A percentile compares a stretch with the other conserved stretches of the same genome.
Evolutionary conservation across 116 monocot genomes (phyloP).

Genomic region (Papilionanthe hybrid): DNA sequence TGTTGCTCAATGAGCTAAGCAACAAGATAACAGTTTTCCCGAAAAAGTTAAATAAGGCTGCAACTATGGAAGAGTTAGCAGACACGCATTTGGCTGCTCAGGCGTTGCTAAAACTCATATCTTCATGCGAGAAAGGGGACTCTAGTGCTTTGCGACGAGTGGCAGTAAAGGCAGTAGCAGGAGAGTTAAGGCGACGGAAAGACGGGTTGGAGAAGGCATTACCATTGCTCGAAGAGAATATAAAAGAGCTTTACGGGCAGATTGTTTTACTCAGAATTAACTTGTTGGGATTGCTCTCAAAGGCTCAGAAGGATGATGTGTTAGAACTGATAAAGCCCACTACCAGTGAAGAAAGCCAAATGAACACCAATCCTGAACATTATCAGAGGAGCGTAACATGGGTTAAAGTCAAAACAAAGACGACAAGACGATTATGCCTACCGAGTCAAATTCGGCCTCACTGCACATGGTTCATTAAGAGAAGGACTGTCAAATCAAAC

Average conservation of each 20-base stretch:
- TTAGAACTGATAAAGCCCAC: background rate
- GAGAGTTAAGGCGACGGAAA: slow-evolving; percentile 5
- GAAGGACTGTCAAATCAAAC: background rate
- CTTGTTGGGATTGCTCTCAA: slow-evolving; percentile 10
- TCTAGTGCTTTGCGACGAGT: background rate
- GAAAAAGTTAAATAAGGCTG: background rate
- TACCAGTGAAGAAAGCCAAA: background rate
- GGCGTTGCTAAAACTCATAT: slow-evolving; percentile 9
- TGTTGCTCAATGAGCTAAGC: slow-evolving; percentile 11
- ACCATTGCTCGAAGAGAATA: slow-evolving; percentile 15
- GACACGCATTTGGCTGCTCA: slow-evolving; percentile 8
- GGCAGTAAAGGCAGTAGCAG: background rate
- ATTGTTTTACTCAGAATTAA: slow-evolving; percentile 15
- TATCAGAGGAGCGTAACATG: background rate
- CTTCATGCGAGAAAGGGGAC: background rate
- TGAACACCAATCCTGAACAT: background rate
- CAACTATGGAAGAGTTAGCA: slow-evolving; percentile 20
- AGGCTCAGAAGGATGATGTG: background rate
- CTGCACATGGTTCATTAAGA: background rate
- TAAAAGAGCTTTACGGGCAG: slow-evolving; percentile 19
- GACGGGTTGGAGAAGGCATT: slow-evolving; percentile 18
- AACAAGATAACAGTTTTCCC: background rate
- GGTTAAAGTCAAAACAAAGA: background rate
- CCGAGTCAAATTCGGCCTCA: background rate
- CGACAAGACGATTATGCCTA: background rate